A percentile compares a stretch with the other conserved stretches of the same genome.
Evolutionary conservation across 768 basidiomycete genomes (phyloP).

Genomic region (Chalciporus sphaerocephalus): DNA sequence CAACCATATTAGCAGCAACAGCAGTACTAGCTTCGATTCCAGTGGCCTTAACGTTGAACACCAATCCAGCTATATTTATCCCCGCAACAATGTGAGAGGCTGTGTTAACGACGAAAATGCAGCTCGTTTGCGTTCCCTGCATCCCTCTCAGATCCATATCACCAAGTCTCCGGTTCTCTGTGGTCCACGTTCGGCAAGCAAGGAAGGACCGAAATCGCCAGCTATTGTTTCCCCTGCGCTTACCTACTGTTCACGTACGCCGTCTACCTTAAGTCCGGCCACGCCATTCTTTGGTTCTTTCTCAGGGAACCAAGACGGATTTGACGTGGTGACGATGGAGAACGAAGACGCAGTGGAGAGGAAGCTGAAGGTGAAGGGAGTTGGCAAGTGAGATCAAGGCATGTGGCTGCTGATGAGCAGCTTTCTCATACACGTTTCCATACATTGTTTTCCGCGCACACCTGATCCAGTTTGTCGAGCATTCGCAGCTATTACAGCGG

Average conservation of each 20-base stretch:
- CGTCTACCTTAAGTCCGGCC: constrained; percentile 64
- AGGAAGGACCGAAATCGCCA: constrained; percentile 41
- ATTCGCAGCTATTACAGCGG: neutral
- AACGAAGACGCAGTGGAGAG: constrained; percentile 23
- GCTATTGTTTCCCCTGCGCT: constrained; percentile 62
- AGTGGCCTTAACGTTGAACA: constrained; percentile 12
- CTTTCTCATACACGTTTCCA: neutral
- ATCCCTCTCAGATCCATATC: constrained; percentile 11
- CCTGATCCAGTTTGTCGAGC: neutral
- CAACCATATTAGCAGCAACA: constrained; percentile 24
- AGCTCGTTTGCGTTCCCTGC: constrained; percentile 6
- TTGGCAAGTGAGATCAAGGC: constrained; percentile 11
- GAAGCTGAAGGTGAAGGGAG: constrained; percentile 19
- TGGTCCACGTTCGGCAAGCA: constrained; percentile 17
- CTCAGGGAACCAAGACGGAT: constrained; percentile 27
- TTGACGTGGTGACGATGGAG: constrained; percentile 24
- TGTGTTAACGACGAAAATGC: constrained; percentile 3
- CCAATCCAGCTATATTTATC: constrained; percentile 24
- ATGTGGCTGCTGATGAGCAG: neutral
- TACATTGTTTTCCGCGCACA: neutral
- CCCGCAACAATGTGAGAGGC: constrained; percentile 14
- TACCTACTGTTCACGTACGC: constrained; percentile 61
- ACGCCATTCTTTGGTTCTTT: constrained; percentile 71
- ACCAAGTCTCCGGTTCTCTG: constrained; percentile 12
- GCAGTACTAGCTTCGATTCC: constrained; percentile 19